Base-by-base conservation (phyloP, 805 yeast species). In the Candida ovalis region DNA sequence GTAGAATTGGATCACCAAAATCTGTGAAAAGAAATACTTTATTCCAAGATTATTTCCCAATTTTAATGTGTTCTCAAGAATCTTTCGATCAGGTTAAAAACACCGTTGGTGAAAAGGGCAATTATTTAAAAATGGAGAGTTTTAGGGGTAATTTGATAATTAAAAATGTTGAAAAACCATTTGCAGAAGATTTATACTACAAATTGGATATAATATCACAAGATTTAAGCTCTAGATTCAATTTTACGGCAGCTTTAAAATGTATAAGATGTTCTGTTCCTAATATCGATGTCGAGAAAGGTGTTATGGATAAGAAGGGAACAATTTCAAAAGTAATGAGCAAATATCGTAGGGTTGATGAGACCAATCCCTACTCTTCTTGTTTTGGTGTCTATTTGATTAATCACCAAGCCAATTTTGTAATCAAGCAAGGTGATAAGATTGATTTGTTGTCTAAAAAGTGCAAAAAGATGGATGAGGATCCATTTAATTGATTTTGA, bases 21-120 rank as follows among this genome's bases (percentile, higher is more conserved):
- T 28, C 46, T 17, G 43, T 52, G 12, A 50, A 55, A n/a, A 50
- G 58, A 36, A 33, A 33, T 9, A 61, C 69, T 1, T 42, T 54
- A 22, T 64, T 64, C 43, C 70, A 66, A 40, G 69, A 63, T 42
- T 64, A 64, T 38, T 66, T 51, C 44, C 69, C 70, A 1, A 32
- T 63, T 21, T 40, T 66, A 24, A 42, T 64, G 48, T 50, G 59
- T 36, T 57, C 63, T 3, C 48, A 50, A 24, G 63, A 55, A 37
- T 60, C 62, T 21, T 42, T 55, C 28, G 53, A 46, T 6, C 50
- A 45, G 27, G 50, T 55, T 12, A 39, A 43, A 30, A 33, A 36
- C 8, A 46, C 46, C 19, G 52, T 48, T 6, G 55, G 51, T 2
- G 51, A 47, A 10, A 45, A 33, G 4, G 61, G 54, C 1, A 28